Percentiles rank a stretch among this genome's conserved stretches.
phyloP scores from a whole-genome alignment of 1,284 basidiomycete species.

The Amylostereum areolatum region DNA sequence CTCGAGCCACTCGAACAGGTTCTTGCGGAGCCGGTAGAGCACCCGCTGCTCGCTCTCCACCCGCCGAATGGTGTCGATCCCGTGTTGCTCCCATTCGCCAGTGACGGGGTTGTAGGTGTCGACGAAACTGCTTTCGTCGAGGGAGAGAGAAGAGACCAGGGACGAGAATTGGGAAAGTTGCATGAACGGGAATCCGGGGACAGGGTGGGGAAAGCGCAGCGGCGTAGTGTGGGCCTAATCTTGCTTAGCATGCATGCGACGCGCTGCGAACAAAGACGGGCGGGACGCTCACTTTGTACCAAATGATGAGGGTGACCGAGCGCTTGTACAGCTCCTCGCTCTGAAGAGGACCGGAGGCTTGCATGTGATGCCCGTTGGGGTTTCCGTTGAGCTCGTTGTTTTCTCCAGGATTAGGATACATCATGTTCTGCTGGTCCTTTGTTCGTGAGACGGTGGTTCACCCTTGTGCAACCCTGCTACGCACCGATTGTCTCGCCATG shows the following conservation, averaged over 20 bases:
- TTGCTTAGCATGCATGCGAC: not conserved
- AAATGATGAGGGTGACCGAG: slow-evolving; percentile 58
- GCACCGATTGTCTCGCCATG: too few relatives aligned
- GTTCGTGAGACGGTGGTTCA: too few relatives aligned
- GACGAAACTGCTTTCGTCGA: slow-evolving; percentile 45
- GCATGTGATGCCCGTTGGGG: slow-evolving; percentile 3
- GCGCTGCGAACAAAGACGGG: not conserved
- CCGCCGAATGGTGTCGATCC: slow-evolving; percentile 34
- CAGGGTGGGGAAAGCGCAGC: slow-evolving; percentile 51
- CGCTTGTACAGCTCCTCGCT: slow-evolving; percentile 25
- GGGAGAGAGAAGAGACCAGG: slow-evolving; percentile 46
- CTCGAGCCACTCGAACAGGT: slow-evolving; percentile 46
- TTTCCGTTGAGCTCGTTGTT: slow-evolving; percentile 1
- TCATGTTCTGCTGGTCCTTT: too few relatives aligned
- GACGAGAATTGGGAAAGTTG: slow-evolving; percentile 46
- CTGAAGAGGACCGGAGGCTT: slow-evolving; percentile 9
- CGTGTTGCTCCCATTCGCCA: slow-evolving; percentile 52
- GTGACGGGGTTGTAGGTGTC: slow-evolving; percentile 51
- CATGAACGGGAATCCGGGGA: slow-evolving; percentile 60
- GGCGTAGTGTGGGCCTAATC: slow-evolving; percentile 50
- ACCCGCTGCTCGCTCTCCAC: slow-evolving; percentile 43
- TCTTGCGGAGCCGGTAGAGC: slow-evolving; percentile 52
- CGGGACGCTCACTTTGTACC: slow-evolving; percentile 48
- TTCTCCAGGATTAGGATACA: too few relatives aligned
- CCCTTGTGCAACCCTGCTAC: too few relatives aligned